Evolutionary conservation across 768 basidiomycete species (phyloP).

Genomic region (Pulveroboletus sp.): DNA sequence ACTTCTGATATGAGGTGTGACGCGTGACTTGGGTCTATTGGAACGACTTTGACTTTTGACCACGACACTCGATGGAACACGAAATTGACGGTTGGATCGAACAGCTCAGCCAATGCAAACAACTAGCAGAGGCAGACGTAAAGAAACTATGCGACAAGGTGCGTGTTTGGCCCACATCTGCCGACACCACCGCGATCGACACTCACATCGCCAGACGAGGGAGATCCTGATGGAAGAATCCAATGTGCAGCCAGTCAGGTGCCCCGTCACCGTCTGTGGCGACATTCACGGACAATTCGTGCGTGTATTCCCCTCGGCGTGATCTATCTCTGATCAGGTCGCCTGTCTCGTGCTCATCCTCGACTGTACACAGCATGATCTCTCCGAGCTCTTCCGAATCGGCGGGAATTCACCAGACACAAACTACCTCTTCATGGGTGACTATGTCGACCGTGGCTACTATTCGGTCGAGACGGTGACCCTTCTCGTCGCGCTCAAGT

Average conservation of each 20-base stretch:
- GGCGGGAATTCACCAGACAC: constrained; percentile 99
- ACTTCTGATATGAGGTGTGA: constrained; percentile 24
- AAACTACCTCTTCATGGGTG: constrained; percentile 99
- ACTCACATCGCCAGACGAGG: constrained; percentile 63
- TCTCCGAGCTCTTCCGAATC: constrained; percentile 97
- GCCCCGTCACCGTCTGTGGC: constrained; percentile 98
- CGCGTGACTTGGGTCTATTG: constrained; percentile 23
- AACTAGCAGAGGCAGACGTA: constrained; percentile 90
- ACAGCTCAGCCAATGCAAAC: constrained; percentile 96
- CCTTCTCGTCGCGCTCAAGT: constrained; percentile 92
- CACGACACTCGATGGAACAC: constrained; percentile 40
- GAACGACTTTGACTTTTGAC: constrained; percentile 22
- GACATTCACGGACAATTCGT: constrained; percentile 99
- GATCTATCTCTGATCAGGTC: constrained; percentile 25
- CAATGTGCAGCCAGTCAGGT: constrained; percentile 97
- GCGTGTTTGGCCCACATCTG: neutral
- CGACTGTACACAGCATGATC: constrained; percentile 76
- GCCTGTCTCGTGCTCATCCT: constrained; percentile 10
- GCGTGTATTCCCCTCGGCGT: constrained; percentile 41
- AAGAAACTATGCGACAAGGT: constrained; percentile 99
- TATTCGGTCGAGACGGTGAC: constrained; percentile 99
- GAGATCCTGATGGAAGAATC: constrained; percentile 99
- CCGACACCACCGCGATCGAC: constrained; percentile 17
- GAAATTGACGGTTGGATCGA: constrained; percentile 98
- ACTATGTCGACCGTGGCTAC: constrained; percentile 99